Conservation (phyloP, 768 basidiomycete species). For the Pleurotus platypus region DNA sequence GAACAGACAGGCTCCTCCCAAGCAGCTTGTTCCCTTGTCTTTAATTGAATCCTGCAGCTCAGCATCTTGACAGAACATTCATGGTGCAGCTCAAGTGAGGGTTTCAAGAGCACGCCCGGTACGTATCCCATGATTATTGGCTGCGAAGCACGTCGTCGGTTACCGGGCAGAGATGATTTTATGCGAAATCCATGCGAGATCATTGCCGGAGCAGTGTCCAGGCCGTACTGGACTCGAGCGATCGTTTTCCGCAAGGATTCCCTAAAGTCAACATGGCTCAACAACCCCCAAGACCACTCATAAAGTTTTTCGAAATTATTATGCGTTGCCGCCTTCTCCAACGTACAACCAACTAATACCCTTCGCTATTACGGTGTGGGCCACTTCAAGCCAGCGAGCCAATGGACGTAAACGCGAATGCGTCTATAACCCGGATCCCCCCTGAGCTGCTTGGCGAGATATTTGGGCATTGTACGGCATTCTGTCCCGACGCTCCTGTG, state of each 20-base stretch:
- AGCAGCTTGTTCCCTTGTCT: not conserved
- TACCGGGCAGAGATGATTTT: not conserved
- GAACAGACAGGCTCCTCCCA: not conserved
- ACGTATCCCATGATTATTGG: not conserved
- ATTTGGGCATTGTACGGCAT: conserved; percentile 21
- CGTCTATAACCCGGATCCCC: conserved; percentile 17
- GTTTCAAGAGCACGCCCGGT: not conserved
- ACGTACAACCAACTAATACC: not conserved
- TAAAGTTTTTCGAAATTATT: not conserved
- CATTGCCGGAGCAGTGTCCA: conserved; percentile 1
- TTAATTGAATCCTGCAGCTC: not conserved
- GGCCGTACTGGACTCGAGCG: conserved; percentile 5
- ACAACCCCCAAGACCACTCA: conserved; percentile 2
- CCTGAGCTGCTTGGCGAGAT: conserved; percentile 33
- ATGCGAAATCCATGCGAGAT: not conserved
- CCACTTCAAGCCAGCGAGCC: not conserved
- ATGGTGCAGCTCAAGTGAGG: not conserved
- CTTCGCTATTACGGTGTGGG: not conserved
- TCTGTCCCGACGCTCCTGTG: conserved; percentile 28
- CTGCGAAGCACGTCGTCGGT: not conserved
- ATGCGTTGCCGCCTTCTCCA: not conserved
- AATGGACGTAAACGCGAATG: not conserved
- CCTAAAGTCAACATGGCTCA: conserved; percentile 7
- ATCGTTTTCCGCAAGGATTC: not conserved
- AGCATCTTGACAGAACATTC: not conserved